phyloP scores from a whole-genome alignment of 2,329 filamentous ascomycete genomes.

The Aspergillus fischeri region DNA sequence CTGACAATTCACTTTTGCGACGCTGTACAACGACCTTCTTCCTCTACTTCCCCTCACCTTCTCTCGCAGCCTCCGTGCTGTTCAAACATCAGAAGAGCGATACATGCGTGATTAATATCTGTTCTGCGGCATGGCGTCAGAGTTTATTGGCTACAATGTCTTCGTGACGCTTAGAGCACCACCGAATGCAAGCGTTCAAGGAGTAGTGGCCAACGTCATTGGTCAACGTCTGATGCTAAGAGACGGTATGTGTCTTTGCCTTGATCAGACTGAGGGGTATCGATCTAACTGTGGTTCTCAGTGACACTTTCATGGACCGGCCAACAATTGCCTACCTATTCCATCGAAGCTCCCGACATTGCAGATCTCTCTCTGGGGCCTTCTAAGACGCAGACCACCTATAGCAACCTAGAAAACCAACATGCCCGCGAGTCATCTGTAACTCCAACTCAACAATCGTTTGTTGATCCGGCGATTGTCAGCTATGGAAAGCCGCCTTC shows the following conservation, averaged over 20 bases:
- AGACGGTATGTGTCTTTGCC: constrained; percentile 55
- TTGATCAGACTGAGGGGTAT: constrained; percentile 30
- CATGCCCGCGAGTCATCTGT: constrained; percentile 10
- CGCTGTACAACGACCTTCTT: constrained; percentile 5
- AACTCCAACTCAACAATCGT: constrained; percentile 44
- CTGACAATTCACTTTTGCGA: constrained; percentile 16
- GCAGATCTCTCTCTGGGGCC: constrained; percentile 47
- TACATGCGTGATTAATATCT: constrained; percentile 3
- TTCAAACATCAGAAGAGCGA: background rate
- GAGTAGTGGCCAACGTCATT: constrained; percentile 66
- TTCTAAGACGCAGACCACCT: constrained; percentile 15
- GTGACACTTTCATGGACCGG: constrained; percentile 48
- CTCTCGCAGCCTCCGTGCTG: background rate
- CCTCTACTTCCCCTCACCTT: background rate
- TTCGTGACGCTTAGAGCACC: constrained; percentile 67
- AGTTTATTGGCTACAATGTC: constrained; percentile 74
- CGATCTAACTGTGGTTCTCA: constrained; percentile 30
- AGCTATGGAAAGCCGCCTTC: constrained; percentile 52
- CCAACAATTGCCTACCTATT: constrained; percentile 50
- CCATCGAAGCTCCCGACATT: constrained; percentile 56
- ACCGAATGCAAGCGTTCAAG: constrained; percentile 61
- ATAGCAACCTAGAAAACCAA: constrained; percentile 15
- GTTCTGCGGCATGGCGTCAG: constrained; percentile 55
- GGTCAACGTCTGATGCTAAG: constrained; percentile 66
- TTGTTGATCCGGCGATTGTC: constrained; percentile 79